A percentile compares a stretch with the other conserved stretches of the same genome.
phyloP scores from a whole-genome alignment of 257 asterid genomes.

The Paulownia fortunei region DNA sequence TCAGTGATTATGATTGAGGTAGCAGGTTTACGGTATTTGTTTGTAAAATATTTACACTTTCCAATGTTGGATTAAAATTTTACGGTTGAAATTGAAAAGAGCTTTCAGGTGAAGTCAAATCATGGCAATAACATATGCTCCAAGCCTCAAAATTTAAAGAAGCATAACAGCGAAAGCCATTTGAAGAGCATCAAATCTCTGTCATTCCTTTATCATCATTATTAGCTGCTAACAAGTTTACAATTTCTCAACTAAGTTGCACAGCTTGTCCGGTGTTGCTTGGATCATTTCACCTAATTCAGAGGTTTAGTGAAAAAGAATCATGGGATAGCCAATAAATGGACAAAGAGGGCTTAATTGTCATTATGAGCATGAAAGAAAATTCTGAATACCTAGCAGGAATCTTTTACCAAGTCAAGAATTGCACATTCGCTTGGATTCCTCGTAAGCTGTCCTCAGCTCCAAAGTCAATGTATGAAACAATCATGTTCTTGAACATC shows the following conservation, averaged over 20 bases:
- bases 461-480: conserved; percentile 58
- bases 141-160: not conserved
- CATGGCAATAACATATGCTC: not conserved
- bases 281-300: not conserved
- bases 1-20: not conserved
- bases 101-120: not conserved
- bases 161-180: not conserved
- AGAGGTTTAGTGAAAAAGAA: not conserved
- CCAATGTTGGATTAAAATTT: not conserved
- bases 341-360: conserved; percentile 7
- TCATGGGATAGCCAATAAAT: not conserved
- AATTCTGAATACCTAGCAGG: not conserved
- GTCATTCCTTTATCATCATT: not conserved
- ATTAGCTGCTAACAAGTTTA: not conserved
- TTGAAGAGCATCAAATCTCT: not conserved
- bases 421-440: conserved; percentile 43
- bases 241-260: not conserved
- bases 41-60: not conserved
- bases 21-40: not conserved
- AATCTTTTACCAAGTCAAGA: conserved; percentile 48
- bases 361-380: conserved; percentile 1
- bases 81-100: not conserved
- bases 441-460: conserved; percentile 19
- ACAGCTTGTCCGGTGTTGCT: not conserved
- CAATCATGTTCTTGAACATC: conserved; percentile 27